Percentiles rank a stretch among this genome's conserved stretches.
Conservation (phyloP, 306 rosid species). For the Geum urbanum region DNA sequence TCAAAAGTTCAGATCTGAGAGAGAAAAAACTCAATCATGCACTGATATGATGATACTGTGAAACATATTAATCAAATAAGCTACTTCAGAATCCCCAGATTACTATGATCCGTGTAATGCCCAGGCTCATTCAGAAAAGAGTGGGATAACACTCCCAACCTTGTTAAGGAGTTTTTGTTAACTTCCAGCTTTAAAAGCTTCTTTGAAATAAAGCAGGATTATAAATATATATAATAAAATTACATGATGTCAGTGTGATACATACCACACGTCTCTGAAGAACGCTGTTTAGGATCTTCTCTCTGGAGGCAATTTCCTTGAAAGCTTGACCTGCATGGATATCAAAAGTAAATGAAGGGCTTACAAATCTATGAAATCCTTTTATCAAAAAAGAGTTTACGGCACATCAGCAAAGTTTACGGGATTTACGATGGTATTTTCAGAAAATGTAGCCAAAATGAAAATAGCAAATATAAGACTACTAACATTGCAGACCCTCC, state of each 20-base stretch:
- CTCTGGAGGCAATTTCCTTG: slow-evolving; percentile 88
- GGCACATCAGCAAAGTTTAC: too few relatives aligned
- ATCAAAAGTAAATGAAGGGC: slow-evolving; percentile 24
- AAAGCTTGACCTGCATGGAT: slow-evolving; percentile 60
- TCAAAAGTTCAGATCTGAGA: neutral
- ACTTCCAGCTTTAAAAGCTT: neutral
- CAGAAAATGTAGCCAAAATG: neutral
- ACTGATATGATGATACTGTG: neutral
- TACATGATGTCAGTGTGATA: slow-evolving; percentile 10
- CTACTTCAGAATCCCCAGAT: neutral
- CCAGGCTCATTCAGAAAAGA: neutral
- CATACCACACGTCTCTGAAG: slow-evolving; percentile 66
- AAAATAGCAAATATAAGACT: neutral
- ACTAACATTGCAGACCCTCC: neutral
- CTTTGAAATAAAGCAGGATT: neutral
- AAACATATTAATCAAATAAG: neutral
- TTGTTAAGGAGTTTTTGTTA: neutral
- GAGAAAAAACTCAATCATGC: neutral
- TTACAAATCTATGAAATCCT: slow-evolving; percentile 17
- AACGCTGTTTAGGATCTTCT: slow-evolving; percentile 57
- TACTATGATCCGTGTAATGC: neutral
- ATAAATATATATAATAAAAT: neutral
- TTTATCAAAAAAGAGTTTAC: too few relatives aligned
- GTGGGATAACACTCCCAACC: neutral
- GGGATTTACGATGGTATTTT: neutral